Evolutionary conservation across 2,329 filamentous ascomycete genomes (phyloP).

Genomic region (Macrophomina tecta): DNA sequence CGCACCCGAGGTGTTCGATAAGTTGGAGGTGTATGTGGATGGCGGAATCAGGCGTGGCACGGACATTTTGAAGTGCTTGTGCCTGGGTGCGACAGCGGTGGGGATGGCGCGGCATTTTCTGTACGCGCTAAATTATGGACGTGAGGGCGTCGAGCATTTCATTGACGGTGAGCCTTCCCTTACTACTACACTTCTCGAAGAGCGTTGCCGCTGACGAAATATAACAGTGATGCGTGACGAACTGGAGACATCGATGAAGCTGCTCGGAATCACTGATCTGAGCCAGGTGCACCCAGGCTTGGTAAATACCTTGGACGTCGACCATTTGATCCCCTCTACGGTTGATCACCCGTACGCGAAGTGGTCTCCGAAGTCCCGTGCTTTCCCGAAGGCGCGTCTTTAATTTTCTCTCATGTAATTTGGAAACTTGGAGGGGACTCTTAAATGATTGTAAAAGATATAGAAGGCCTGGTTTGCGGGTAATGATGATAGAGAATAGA

Average conservation of each 20-base stretch:
- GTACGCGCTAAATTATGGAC: conserved; percentile 47
- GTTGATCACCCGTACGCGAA: conserved; percentile 28
- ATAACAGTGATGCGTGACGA: conserved; percentile 59
- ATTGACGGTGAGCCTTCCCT: conserved; percentile 42
- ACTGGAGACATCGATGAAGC: conserved; percentile 69
- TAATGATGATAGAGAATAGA: conserved; percentile 11
- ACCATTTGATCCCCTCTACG: conserved; percentile 32
- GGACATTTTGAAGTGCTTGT: conserved; percentile 48
- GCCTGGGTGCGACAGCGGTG: conserved; percentile 47
- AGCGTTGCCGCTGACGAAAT: background rate
- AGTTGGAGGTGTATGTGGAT: conserved; percentile 46
- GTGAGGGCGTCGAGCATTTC: conserved; percentile 43
- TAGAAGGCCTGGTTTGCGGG: background rate
- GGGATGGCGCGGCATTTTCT: conserved; percentile 47
- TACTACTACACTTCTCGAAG: background rate
- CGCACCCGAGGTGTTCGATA: conserved; percentile 44
- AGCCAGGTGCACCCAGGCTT: conserved; percentile 66
- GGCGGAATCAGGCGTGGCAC: conserved; percentile 46
- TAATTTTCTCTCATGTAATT: background rate
- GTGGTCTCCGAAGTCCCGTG: conserved; percentile 21
- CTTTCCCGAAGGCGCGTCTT: conserved; percentile 17
- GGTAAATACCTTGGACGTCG: conserved; percentile 55
- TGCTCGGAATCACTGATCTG: conserved; percentile 68
- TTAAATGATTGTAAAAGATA: background rate
- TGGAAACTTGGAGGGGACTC: background rate